Evolutionary conservation across 208 protist genomes (phyloP).

Genomic region (Polymyxa betae): DNA sequence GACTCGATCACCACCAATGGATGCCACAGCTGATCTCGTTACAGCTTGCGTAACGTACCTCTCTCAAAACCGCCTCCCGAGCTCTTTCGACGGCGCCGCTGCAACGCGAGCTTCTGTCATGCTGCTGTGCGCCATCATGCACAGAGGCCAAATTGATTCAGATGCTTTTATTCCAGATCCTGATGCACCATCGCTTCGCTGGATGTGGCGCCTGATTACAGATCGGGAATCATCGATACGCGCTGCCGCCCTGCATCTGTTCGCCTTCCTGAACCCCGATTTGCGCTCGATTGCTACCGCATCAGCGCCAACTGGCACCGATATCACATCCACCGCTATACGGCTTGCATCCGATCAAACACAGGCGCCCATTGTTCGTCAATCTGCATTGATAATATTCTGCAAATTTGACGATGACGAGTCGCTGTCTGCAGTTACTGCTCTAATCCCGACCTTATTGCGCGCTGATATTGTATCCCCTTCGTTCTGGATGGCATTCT

Average conservation of each 20-base stretch:
- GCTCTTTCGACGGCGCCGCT: neutral
- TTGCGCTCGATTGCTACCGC: neutral
- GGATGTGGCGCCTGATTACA: neutral
- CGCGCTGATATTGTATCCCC: neutral
- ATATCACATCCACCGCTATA: neutral
- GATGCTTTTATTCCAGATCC: no score
- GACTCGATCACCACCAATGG: no score
- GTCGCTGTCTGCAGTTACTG: neutral
- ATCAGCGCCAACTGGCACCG: neutral
- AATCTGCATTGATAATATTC: neutral
- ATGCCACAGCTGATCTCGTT: neutral
- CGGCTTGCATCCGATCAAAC: neutral
- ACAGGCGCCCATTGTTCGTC: neutral
- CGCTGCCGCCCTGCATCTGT: neutral
- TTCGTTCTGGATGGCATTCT: neutral
- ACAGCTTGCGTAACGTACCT: neutral
- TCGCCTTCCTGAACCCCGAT: neutral
- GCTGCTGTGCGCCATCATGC: no score
- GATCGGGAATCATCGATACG: neutral
- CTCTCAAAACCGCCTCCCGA: neutral
- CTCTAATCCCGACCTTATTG: neutral
- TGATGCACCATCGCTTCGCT: neutral
- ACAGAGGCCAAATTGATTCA: no score
- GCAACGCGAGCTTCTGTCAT: neutral
- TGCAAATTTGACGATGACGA: neutral